Evolutionary conservation across 2,329 filamentous ascomycete genomes (phyloP), one percentile per base, ranked within the genome.

Genomic region (Aspergillus sp.): DNA sequence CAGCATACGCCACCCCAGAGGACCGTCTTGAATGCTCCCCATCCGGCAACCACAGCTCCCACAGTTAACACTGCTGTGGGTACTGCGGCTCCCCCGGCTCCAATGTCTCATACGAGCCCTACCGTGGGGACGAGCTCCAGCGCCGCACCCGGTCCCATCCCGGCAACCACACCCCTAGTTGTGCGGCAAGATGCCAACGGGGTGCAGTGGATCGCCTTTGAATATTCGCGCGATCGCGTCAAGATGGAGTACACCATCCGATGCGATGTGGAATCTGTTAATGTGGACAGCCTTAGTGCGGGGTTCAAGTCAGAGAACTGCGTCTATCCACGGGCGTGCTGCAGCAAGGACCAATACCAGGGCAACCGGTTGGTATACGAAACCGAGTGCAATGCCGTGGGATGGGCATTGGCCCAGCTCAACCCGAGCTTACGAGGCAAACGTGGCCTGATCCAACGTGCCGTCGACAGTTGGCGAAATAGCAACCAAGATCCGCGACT

Each of bases 191-290:
- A 97, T 61, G 86, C 88, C 63, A 97, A 95, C 57, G 93, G 93
- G 7, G 91, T 97, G 5, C 93, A 97, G 69, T 97, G 93, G 93
- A 97, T 97, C 62, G 90, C 90, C 0, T 98, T 97, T 53, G 93
- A 98, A 68, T 98, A 98, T 67, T 97, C 91, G 9, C 83, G 91
- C 51, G 91, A 98, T 65, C 81, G 91, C 41, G 90, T 97, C 57
- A 98, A 98, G 81, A 95, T 97, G 90, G 90, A 97, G 70, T 98
- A 98, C 72, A 96, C 90, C 1, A 98, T 98, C 61, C 85, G 93
- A 45, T 97, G 93, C 67, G 93, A 97, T 60, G 93, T 97, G 17
- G 93, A 97, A 72, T 96, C 90, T 0, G 90, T 98, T 53, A 90
- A 90, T 63, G 90, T 91, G 41, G 90, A 96, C 48, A 84, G 84